Conservation (phyloP, 2,329 filamentous ascomycete genomes). For the Hirsutella rhossiliensis region DNA sequence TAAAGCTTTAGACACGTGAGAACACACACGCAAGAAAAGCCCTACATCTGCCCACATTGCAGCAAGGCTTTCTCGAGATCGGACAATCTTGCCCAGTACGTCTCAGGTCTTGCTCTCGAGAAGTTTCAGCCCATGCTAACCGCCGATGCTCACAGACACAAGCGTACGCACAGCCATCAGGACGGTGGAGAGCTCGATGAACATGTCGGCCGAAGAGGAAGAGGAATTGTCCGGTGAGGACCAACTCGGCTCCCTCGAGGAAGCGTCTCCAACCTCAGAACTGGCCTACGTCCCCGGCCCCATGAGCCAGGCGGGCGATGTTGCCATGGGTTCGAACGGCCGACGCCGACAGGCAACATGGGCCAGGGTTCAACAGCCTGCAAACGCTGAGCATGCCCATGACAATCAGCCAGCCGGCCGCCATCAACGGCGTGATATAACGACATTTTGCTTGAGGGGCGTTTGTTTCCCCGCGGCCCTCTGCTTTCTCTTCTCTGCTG, state of each 20-base stretch:
- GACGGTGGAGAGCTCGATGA: constrained; percentile 46
- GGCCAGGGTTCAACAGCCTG: constrained; percentile 40
- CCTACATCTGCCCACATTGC: constrained; percentile 94
- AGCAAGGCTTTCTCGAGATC: constrained; percentile 98
- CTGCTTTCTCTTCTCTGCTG: constrained; percentile 10
- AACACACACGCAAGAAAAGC: constrained; percentile 98
- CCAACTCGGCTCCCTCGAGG: constrained; percentile 68
- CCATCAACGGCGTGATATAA: constrained; percentile 34
- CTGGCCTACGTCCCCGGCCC: constrained; percentile 46
- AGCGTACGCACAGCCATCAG: constrained; percentile 57
- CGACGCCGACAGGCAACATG: constrained; percentile 6
- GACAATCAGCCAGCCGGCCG: constrained; percentile 45
- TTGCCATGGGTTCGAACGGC: constrained; percentile 7
- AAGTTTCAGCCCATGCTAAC: constrained; percentile 13
- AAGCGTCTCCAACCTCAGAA: constrained; percentile 63
- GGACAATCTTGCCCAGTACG: constrained; percentile 97
- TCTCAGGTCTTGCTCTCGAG: too few species aligned
- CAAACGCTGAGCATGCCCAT: constrained; percentile 53
- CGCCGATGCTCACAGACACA: constrained; percentile 61
- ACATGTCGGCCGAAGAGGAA: constrained; percentile 70
- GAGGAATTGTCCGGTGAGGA: constrained; percentile 77
- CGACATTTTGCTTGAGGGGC: constrained; percentile 2
- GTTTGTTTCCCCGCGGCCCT: constrained; percentile 3
- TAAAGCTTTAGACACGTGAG: constrained; percentile 70
- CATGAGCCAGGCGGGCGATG: constrained; percentile 32